Percentiles rank a stretch among this genome's conserved stretches.
These are phyloP conservation scores for Penicillium sp. DNA, from an alignment of 2,329 filamentous ascomycete species.

Conservation along the genomic window DNA sequence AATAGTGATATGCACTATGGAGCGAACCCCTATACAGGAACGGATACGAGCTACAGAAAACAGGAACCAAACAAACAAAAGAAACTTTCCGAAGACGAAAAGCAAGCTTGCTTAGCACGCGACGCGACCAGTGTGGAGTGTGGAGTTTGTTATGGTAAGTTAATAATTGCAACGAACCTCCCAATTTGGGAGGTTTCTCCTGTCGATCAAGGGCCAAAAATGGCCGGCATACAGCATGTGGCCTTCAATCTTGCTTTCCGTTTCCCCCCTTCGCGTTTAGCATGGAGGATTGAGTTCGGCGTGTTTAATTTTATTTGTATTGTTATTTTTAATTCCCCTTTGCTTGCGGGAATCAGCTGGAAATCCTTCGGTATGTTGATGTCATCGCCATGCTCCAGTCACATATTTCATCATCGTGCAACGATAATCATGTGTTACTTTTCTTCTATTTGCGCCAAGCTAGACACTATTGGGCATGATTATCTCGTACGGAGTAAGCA, in stretches of 20 bases:
- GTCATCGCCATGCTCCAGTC: slow-evolving; percentile 5
- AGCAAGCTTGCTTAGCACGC: neutral
- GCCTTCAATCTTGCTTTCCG: neutral
- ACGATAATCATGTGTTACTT: neutral
- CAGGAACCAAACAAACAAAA: neutral
- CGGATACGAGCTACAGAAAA: slow-evolving; percentile 1
- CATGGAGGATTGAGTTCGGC: neutral
- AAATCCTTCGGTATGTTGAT: slow-evolving; percentile 3
- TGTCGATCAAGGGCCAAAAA: slow-evolving; percentile 21
- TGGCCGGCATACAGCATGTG: neutral
- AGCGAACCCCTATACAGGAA: slow-evolving; percentile 1
- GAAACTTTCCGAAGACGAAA: neutral
- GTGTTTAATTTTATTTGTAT: neutral
- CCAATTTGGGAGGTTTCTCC: slow-evolving; percentile 13
- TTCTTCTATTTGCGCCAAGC: neutral
- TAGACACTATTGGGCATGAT: neutral
- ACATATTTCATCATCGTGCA: neutral
- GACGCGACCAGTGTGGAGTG: neutral
- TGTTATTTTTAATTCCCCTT: neutral
- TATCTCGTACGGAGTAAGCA: neutral
- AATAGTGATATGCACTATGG: slow-evolving; percentile 18
- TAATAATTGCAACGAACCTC: neutral
- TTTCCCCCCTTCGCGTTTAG: slow-evolving; percentile 1
- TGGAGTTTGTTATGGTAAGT: neutral
- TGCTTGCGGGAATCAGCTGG: neutral